These are phyloP conservation scores for Raphanus hybrid DNA, from an alignment of 441 rosid species.

Conservation along the genomic window DNA sequence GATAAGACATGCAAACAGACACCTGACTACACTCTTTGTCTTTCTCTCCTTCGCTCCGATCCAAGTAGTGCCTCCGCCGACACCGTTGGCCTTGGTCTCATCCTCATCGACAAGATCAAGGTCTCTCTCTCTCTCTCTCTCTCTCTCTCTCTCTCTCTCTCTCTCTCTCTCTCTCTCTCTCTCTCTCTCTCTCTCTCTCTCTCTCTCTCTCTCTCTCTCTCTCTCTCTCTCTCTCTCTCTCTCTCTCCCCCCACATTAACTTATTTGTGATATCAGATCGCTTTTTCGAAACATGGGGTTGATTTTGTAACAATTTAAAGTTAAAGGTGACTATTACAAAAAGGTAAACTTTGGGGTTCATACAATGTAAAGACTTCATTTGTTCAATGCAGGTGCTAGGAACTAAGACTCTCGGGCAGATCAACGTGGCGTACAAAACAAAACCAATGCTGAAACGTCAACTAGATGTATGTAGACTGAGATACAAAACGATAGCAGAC, in stretches of 20 bases:
- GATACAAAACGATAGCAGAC: slow-evolving; percentile 33
- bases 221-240: slow-evolving; percentile 7
- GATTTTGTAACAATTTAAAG: background rate
- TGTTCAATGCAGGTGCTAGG: slow-evolving; percentile 7
- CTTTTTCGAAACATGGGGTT: background rate
- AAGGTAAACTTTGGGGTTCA: background rate
- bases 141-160: no score
- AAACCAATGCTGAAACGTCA: slow-evolving; percentile 26
- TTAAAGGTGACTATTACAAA: background rate
- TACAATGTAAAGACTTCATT: background rate
- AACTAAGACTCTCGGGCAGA: slow-evolving; percentile 14
- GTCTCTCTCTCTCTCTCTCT: slow-evolving; percentile 3
- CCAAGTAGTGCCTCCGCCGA: slow-evolving; percentile 45
- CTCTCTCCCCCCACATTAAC: background rate
- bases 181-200: no score
- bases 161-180: no score
- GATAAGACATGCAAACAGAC: slow-evolving; percentile 44
- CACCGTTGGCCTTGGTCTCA: slow-evolving; percentile 38
- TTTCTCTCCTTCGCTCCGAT: slow-evolving; percentile 38
- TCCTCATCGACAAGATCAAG: slow-evolving; percentile 37
- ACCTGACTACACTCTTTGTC: slow-evolving; percentile 38
- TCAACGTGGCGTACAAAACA: slow-evolving; percentile 16
- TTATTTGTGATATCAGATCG: background rate
- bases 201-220: no score
- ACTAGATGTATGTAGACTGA: slow-evolving; percentile 23